phyloP scores from a whole-genome alignment of 1,139 yeast species.

The Lodderomyces parapsilosis region DNA sequence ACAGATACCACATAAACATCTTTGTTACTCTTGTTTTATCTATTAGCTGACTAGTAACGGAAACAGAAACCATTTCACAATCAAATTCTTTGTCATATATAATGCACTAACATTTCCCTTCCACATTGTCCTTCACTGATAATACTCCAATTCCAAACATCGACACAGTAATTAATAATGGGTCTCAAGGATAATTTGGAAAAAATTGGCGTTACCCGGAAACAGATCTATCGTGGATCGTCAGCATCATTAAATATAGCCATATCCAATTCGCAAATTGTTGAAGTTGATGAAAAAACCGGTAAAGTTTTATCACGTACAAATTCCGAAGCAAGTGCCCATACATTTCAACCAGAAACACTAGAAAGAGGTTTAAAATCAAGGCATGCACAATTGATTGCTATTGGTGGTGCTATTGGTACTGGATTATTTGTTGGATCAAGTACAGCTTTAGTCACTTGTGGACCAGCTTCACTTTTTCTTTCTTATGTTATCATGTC shows the following conservation, averaged over 20 bases:
- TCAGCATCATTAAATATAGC: conserved; percentile 27
- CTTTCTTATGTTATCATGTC: conserved; percentile 51
- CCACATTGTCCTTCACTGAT: neutral
- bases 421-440: conserved; percentile 48
- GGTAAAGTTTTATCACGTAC: conserved; percentile 27
- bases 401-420: conserved; percentile 42
- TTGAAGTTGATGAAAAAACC: conserved; percentile 28
- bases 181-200: conserved; percentile 7
- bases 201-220: conserved; percentile 5
- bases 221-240: conserved; percentile 9
- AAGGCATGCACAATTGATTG: conserved; percentile 39
- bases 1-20: no score
- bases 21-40: no score
- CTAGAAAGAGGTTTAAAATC: conserved; percentile 38
- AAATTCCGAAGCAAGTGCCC: conserved; percentile 20
- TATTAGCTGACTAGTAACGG: no score
- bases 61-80: no score
- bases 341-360: conserved; percentile 18
- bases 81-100: no score
- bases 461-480: conserved; percentile 54
- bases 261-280: conserved; percentile 32
- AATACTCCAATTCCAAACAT: neutral
- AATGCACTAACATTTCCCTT: no score
- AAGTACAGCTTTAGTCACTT: conserved; percentile 41
- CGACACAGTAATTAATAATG: neutral